Evolutionary conservation across 164 flowering plant species (phyloP).

Genomic region (Umbilicus rupestris): DNA sequence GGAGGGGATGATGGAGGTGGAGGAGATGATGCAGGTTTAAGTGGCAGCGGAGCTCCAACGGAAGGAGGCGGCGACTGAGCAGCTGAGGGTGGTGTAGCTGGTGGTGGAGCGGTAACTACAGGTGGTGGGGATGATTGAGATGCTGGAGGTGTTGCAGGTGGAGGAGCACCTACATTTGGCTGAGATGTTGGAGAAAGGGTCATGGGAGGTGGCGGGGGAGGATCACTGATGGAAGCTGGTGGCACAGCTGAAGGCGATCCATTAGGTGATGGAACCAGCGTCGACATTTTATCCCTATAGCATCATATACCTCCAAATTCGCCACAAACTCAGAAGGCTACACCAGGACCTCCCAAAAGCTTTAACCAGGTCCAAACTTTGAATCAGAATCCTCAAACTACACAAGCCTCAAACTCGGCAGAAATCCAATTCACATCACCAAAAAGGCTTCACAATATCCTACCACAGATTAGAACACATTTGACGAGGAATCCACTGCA

Average conservation of each 20-base stretch:
- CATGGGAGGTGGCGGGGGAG: slow-evolving; percentile 12
- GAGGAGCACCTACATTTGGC: slow-evolving; percentile 6
- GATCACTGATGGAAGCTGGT: slow-evolving; percentile 17
- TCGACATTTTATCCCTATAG: slow-evolving; percentile 19
- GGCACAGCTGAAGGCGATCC: slow-evolving; percentile 24
- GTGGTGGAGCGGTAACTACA: slow-evolving; percentile 13
- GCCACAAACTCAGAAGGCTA: not conserved
- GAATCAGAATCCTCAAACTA: not conserved
- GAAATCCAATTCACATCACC: not conserved
- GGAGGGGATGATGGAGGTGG: slow-evolving; percentile 28
- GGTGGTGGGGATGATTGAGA: slow-evolving; percentile 14
- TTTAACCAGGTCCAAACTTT: not conserved
- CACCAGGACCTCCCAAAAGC: not conserved
- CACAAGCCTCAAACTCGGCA: not conserved
- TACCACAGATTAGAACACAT: not conserved
- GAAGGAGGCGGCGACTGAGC: slow-evolving; percentile 11
- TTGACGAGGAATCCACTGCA: too few relatives aligned
- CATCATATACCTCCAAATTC: slow-evolving; percentile 7
- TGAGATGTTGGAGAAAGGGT: slow-evolving; percentile 10
- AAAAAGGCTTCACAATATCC: not conserved
- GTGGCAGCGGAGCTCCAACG: slow-evolving; percentile 27
- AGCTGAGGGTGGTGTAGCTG: slow-evolving; percentile 12
- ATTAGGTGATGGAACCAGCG: slow-evolving; percentile 27
- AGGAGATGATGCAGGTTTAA: slow-evolving; percentile 21
- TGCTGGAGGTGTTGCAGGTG: slow-evolving; percentile 15